phyloP scores from a whole-genome alignment of 495 filamentous ascomycete species.

The Penicillium canariense region DNA sequence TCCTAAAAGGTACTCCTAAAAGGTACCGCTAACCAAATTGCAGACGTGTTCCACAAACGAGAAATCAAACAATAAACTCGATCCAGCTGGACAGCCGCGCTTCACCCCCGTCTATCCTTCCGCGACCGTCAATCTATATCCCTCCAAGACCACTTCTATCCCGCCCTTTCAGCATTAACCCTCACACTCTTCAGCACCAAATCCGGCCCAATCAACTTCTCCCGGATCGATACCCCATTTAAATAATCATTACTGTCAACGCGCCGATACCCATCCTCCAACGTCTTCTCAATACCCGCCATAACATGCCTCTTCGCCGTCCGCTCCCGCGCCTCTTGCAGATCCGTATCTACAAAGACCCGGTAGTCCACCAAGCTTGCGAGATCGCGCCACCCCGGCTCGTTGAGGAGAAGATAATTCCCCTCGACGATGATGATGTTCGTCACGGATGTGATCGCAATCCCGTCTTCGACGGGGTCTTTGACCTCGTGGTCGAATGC shows the following conservation, averaged over 20 bases:
- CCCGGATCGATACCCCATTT: slow-evolving; percentile 33
- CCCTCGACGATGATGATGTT: slow-evolving; percentile 42
- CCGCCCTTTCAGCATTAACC: neutral
- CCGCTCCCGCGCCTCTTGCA: slow-evolving; percentile 29
- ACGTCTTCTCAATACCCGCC: slow-evolving; percentile 40
- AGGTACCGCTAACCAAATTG: slow-evolving; percentile 8
- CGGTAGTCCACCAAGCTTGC: slow-evolving; percentile 28
- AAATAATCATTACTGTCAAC: slow-evolving; percentile 44
- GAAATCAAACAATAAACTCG: slow-evolving; percentile 50
- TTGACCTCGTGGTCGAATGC: slow-evolving; percentile 41
- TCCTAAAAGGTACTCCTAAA: too few relatives aligned
- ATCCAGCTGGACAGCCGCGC: too few relatives aligned
- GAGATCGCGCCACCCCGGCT: slow-evolving; percentile 31
- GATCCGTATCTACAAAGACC: slow-evolving; percentile 39
- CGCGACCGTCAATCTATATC: too few relatives aligned
- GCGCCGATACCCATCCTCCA: slow-evolving; percentile 38
- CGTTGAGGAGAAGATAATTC: slow-evolving; percentile 36
- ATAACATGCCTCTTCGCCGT: slow-evolving; percentile 37
- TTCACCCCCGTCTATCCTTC: too few relatives aligned
- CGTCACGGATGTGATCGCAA: slow-evolving; percentile 29
- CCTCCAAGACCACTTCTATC: too few relatives aligned
- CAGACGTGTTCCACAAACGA: slow-evolving; percentile 60
- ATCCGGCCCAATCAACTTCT: slow-evolving; percentile 29
- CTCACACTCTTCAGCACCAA: slow-evolving; percentile 30
- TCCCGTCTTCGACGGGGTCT: slow-evolving; percentile 38